Evolutionary conservation across 208 protist species (phyloP).

Genomic region (Crithidia bombi): DNA sequence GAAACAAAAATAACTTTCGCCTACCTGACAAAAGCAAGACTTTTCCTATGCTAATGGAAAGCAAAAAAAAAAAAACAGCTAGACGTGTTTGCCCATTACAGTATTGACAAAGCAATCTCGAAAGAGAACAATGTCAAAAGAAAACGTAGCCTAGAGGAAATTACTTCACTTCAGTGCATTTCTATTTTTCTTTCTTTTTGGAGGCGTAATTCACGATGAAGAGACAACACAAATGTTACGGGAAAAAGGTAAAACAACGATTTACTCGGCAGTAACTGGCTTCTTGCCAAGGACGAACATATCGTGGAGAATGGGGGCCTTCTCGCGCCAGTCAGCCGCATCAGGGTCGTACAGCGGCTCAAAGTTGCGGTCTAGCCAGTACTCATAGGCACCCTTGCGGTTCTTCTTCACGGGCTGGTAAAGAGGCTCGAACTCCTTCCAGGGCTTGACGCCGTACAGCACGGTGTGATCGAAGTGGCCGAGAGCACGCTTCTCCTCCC

Average conservation of each 20-base stretch:
- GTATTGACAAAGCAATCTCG: neutral
- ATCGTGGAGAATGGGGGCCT: constrained; percentile 88
- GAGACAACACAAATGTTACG: neutral
- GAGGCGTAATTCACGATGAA: neutral
- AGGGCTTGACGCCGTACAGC: constrained; percentile 87
- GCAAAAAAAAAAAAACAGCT: constrained; percentile 21
- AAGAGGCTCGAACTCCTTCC: constrained; percentile 89
- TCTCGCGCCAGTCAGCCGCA: constrained; percentile 80
- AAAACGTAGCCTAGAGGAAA: neutral
- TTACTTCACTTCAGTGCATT: neutral
- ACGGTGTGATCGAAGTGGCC: constrained; percentile 90
- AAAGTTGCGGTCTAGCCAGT: constrained; percentile 87
- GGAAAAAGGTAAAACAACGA: constrained; percentile 1
- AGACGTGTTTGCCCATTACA: constrained; percentile 11
- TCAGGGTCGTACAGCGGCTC: constrained; percentile 84
- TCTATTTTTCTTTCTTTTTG: constrained; percentile 18
- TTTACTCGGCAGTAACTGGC: constrained; percentile 51
- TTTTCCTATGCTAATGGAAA: constrained; percentile 16
- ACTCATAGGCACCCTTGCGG: constrained; percentile 91
- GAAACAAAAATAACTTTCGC: constrained; percentile 26
- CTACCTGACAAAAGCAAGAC: constrained; percentile 22
- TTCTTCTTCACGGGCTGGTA: constrained; percentile 92
- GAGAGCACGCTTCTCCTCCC: constrained; percentile 88
- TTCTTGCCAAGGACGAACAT: constrained; percentile 91
- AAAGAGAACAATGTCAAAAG: constrained; percentile 7